These are phyloP conservation scores for Microascus cirrosus DNA, from an alignment of 2,329 filamentous ascomycete genomes.

Conservation along the genomic window DNA sequence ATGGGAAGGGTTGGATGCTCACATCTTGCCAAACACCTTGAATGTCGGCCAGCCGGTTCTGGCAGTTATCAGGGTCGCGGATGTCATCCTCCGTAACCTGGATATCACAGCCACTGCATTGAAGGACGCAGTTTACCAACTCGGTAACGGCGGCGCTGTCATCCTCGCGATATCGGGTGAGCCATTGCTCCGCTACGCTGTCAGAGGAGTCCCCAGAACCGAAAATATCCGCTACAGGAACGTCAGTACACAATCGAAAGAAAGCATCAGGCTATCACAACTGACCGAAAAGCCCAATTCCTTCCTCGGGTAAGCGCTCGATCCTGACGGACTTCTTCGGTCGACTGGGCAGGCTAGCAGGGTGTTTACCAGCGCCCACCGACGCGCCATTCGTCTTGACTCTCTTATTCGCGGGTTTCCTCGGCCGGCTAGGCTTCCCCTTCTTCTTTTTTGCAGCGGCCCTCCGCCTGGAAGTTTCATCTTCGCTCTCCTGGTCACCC, in stretches of 20 bases:
- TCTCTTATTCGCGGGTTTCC: constrained; percentile 52
- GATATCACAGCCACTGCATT: constrained; percentile 69
- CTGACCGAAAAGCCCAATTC: constrained; percentile 46
- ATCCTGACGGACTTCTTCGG: constrained; percentile 46
- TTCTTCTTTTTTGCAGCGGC: constrained; percentile 17
- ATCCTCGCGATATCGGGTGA: constrained; percentile 44
- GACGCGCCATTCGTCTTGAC: constrained; percentile 47
- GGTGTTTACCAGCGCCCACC: constrained; percentile 12
- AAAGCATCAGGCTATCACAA: not conserved
- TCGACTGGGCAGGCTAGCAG: constrained; percentile 35
- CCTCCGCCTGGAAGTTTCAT: constrained; percentile 22
- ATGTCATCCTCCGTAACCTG: constrained; percentile 75
- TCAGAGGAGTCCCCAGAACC: constrained; percentile 44
- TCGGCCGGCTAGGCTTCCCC: constrained; percentile 27
- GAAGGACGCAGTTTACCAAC: constrained; percentile 55
- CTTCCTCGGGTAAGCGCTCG: constrained; percentile 33
- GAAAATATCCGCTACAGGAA: constrained; percentile 47
- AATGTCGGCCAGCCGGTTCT: constrained; percentile 69
- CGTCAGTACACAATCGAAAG: not conserved
- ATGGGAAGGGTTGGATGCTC: constrained; percentile 14
- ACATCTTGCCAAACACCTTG: constrained; percentile 79
- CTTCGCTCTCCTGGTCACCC: constrained; percentile 19
- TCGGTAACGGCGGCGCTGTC: constrained; percentile 45
- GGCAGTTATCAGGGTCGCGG: constrained; percentile 77
- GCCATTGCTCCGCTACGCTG: constrained; percentile 49